Base-by-base conservation (phyloP, 169 alveolate species). In the Plasmodium inui region DNA sequence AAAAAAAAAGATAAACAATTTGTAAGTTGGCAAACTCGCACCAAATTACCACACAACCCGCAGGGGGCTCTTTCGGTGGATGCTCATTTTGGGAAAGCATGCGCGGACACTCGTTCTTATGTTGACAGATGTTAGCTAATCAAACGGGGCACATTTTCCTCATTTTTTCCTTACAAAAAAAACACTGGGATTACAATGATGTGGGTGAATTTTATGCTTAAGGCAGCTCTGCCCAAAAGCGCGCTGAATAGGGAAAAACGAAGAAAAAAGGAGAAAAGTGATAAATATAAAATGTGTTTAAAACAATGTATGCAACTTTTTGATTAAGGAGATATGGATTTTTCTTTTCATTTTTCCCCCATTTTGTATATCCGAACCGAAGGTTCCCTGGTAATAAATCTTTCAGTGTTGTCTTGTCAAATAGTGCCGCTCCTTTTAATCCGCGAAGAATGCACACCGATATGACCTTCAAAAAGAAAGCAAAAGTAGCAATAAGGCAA, bases 381-480 rank as follows among this genome's bases (percentile, higher is more conserved):
- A 86, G 4, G 67, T 12, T 86, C 12, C 30, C 85, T 76, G 93
- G 93, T 28, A 86, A 30, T 22, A 86, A 19, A 50, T 86, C 74
- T 17, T 39, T 86, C 39, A 86, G 50, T 28, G 92, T 41, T 26
- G 71, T 30, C 30, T 22, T 73, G 7, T 86, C 32, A 78, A 32
- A 86, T 34, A 86, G 1, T 46, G 53, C 93, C 44, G 44, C 22
- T 74, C 93, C 93, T 86, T 86, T 86, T 26, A 86, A 32, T 74
- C 93, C 93, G 34, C 93, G 74, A 74, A 86, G 1, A 30, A 86
- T 55, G 28, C 93, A 86, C 55, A 73, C 28, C 14, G 93, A 12
- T 76, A 86, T 86, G 22, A 74, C 86, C 93, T 86, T 71, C 46
- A 84, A 39, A 84, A 70, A 73, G 53, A 37, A 84, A 41, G 50